These are phyloP conservation scores for Hygrocybe coccinea DNA, from an alignment of 768 basidiomycete species.

Conservation along the genomic window DNA sequence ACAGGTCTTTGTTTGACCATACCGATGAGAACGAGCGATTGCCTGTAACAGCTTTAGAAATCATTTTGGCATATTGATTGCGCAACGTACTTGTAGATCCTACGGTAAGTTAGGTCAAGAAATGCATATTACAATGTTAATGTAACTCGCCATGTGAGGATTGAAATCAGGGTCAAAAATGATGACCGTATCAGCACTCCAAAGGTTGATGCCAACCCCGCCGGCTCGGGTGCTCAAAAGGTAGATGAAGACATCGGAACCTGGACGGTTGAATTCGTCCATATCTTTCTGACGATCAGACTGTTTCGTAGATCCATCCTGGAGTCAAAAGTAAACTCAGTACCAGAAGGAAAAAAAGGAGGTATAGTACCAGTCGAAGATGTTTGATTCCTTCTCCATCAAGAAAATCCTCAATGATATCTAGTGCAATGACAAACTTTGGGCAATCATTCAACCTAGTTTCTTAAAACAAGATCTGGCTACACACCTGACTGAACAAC, in stretches of 20 bases:
- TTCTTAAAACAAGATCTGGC: not conserved
- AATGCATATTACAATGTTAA: not conserved
- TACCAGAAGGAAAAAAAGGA: not conserved
- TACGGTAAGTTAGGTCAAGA: constrained; percentile 21
- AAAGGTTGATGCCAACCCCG: constrained; percentile 82
- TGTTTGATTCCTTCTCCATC: constrained; percentile 74
- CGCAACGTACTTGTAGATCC: constrained; percentile 77
- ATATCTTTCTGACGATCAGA: constrained; percentile 86
- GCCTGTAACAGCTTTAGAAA: constrained; percentile 48
- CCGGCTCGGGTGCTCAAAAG: constrained; percentile 90
- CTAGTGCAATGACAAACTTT: constrained; percentile 82
- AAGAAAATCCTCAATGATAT: constrained; percentile 87
- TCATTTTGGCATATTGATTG: not conserved
- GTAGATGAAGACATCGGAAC: constrained; percentile 87
- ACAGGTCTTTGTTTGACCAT: constrained; percentile 91
- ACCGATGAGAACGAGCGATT: constrained; percentile 90
- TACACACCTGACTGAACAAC: constrained; percentile 81
- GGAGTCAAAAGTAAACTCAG: constrained; percentile 4
- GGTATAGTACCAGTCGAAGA: constrained; percentile 60
- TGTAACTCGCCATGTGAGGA: constrained; percentile 72
- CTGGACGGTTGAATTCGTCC: constrained; percentile 88
- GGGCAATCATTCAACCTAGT: constrained; percentile 6
- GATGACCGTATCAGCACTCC: constrained; percentile 90
- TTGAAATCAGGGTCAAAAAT: constrained; percentile 97
- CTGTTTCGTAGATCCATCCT: constrained; percentile 90